Evolutionary conservation across 2,329 filamentous ascomycete species (phyloP).

Genomic region (Hortaea werneckii): DNA sequence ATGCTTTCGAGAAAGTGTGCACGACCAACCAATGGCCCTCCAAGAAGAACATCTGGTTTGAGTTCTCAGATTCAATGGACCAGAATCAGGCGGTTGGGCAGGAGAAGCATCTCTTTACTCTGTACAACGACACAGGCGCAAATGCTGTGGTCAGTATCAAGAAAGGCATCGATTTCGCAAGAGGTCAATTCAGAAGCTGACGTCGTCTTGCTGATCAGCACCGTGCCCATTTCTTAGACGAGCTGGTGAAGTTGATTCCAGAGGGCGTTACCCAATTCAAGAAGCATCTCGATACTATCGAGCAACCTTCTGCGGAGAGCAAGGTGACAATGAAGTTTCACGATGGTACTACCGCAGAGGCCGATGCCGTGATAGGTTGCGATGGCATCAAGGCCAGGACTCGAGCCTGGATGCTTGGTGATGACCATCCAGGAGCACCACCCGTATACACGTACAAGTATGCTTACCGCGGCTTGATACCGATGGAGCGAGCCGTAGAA

Average conservation of each 20-base stretch:
- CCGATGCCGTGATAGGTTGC: slow-evolving; percentile 46
- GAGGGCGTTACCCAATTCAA: slow-evolving; percentile 21
- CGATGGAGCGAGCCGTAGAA: slow-evolving; percentile 44
- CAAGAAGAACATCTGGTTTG: slow-evolving; percentile 33
- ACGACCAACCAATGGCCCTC: slow-evolving; percentile 29
- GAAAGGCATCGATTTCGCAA: too few species aligned
- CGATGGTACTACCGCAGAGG: slow-evolving; percentile 35
- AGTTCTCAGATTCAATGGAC: slow-evolving; percentile 29
- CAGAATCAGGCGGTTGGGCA: slow-evolving; percentile 10
- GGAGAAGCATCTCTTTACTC: slow-evolving; percentile 16
- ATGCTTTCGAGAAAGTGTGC: slow-evolving; percentile 34
- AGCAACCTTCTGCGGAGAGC: slow-evolving; percentile 13
- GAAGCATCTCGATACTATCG: slow-evolving; percentile 17
- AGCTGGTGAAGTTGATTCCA: slow-evolving; percentile 39
- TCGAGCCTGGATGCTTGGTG: slow-evolving; percentile 41
- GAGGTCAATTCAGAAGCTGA: slow-evolving; percentile 8
- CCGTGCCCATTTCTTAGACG: slow-evolving; percentile 40
- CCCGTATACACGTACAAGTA: slow-evolving; percentile 48
- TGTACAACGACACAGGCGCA: slow-evolving; percentile 13
- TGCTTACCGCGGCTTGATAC: slow-evolving; percentile 52
- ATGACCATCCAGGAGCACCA: slow-evolving; percentile 33
- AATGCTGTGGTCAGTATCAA: neutral
- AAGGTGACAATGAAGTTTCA: slow-evolving; percentile 26
- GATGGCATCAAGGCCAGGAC: slow-evolving; percentile 53
- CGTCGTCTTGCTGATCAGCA: slow-evolving; percentile 16